Conservation (phyloP, 2,329 filamentous ascomycete genomes). For the Shiraia sp. region DNA sequence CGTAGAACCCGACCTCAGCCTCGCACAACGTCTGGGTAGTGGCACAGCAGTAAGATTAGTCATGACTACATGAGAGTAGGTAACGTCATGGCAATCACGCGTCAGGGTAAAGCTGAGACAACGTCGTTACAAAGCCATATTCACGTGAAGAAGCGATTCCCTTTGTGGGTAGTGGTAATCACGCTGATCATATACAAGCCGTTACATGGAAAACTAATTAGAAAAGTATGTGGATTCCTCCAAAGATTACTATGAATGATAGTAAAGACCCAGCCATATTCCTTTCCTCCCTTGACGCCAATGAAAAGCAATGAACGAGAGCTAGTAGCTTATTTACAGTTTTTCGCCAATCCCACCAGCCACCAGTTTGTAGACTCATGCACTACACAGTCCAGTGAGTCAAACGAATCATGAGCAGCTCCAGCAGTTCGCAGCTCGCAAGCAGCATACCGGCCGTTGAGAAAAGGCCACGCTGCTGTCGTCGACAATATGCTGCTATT, state of each 20-base stretch:
- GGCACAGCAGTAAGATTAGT: constrained; percentile 7
- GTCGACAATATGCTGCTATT: constrained; percentile 25
- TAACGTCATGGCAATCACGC: constrained; percentile 3
- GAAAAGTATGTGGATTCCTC: constrained; percentile 3
- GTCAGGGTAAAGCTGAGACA: constrained; percentile 4
- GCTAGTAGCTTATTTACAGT: constrained; percentile 1
- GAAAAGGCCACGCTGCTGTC: constrained; percentile 13
- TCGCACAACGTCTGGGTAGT: not conserved
- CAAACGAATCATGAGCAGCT: constrained; percentile 17
- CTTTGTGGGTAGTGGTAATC: not conserved
- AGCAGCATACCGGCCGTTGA: constrained; percentile 9
- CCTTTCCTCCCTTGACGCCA: too few species aligned
- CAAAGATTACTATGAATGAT: not conserved
- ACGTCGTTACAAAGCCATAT: constrained; percentile 12
- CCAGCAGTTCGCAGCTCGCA: constrained; percentile 9
- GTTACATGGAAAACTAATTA: constrained; percentile 24
- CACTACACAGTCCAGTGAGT: constrained; percentile 8
- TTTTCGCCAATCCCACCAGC: constrained; percentile 3
- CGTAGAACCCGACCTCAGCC: not conserved
- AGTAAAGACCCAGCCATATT: not conserved
- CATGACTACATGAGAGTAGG: constrained; percentile 7
- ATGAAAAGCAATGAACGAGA: too few species aligned
- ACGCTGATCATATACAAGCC: constrained; percentile 15
- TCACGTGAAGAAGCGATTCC: constrained; percentile 1
- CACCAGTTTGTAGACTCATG: not conserved